phyloP scores from a whole-genome alignment of 2,329 filamentous ascomycete species.

The Penicillium sp. region DNA sequence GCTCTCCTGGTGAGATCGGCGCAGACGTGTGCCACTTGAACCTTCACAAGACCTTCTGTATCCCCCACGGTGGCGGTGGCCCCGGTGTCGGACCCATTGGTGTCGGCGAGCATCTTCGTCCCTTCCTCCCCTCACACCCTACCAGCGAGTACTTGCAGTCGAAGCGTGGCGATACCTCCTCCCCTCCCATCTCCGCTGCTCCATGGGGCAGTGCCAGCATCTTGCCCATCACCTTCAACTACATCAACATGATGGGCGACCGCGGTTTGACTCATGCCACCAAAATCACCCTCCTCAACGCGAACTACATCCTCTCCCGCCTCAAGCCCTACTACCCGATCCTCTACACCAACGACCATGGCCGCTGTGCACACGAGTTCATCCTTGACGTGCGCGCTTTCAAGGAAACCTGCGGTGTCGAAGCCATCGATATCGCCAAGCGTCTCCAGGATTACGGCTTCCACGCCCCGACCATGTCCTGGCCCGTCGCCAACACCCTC shows the following conservation, averaged over 20 bases:
- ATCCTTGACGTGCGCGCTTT: constrained; percentile 87
- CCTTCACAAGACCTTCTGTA: constrained; percentile 98
- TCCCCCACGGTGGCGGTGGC: constrained; percentile 91
- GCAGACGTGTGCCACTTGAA: constrained; percentile 97
- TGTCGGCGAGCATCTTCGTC: constrained; percentile 75
- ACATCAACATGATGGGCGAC: constrained; percentile 89
- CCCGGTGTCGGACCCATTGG: constrained; percentile 93
- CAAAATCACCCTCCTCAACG: constrained; percentile 89
- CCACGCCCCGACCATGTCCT: constrained; percentile 95
- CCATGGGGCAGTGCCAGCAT: constrained; percentile 88
- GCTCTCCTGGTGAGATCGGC: constrained; percentile 90
- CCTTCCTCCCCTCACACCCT: constrained; percentile 72
- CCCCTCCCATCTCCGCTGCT: constrained; percentile 72
- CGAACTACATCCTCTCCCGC: constrained; percentile 91
- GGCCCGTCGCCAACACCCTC: constrained; percentile 89
- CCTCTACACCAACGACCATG: constrained; percentile 86
- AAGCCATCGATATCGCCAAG: constrained; percentile 94
- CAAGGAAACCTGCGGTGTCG: constrained; percentile 76
- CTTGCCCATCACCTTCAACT: constrained; percentile 89
- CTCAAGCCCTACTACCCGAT: constrained; percentile 84
- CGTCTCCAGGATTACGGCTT: constrained; percentile 96
- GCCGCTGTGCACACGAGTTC: constrained; percentile 93
- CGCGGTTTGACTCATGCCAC: constrained; percentile 83
- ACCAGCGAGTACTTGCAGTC: constrained; percentile 50
- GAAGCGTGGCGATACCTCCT: constrained; percentile 48